These are phyloP conservation scores for Penicillium lividum DNA, from an alignment of 495 filamentous ascomycete species.

Conservation along the genomic window DNA sequence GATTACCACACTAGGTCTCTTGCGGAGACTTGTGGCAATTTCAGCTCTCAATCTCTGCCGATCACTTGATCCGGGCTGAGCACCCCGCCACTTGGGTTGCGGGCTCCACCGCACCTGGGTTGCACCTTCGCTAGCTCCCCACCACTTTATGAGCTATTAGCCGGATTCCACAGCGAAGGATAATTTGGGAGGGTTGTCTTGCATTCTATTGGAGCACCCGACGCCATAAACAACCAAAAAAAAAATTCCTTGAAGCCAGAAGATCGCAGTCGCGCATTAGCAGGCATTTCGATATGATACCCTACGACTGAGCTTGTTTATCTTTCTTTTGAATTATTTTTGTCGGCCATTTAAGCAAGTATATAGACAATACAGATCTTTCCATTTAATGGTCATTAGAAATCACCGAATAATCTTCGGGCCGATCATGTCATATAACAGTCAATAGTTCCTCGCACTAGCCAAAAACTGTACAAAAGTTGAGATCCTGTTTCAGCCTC, in stretches of 20 bases:
- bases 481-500: constrained; percentile 14
- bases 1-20: background rate
- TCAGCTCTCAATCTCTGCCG: constrained; percentile 3
- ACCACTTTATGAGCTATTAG: background rate
- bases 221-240: constrained; percentile 22
- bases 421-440: background rate
- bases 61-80: background rate
- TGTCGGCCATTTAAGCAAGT: constrained; percentile 16
- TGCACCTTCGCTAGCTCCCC: background rate
- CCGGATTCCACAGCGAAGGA: background rate
- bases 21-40: background rate
- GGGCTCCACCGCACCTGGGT: constrained; percentile 7
- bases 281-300: constrained; percentile 55
- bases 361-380: constrained; percentile 26
- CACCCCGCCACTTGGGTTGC: background rate
- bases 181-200: constrained; percentile 4
- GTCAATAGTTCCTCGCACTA: background rate
- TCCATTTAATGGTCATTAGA: constrained; percentile 2
- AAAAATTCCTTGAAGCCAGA: constrained; percentile 29
- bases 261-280: constrained; percentile 50
- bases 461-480: background rate
- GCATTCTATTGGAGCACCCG: constrained; percentile 22
- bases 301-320: constrained; percentile 47
- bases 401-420: background rate
- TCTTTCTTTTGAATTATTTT: constrained; percentile 19